These are phyloP conservation scores for Penicillium sp. DNA, from an alignment of 2,329 filamentous ascomycete genomes.

Conservation along the genomic window DNA sequence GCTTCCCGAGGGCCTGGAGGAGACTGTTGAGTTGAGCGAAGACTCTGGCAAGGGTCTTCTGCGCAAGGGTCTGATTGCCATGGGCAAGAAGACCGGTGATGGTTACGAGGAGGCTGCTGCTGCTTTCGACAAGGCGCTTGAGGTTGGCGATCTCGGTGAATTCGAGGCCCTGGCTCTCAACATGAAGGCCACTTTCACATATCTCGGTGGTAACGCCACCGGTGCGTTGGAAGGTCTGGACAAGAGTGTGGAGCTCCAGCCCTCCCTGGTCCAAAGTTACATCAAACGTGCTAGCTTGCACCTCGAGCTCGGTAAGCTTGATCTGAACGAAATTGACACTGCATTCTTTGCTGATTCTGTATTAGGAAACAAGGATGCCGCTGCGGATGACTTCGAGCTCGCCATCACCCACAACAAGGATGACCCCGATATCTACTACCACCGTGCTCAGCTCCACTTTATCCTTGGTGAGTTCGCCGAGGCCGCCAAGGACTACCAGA, in stretches of 20 bases:
- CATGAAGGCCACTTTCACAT: constrained; percentile 94
- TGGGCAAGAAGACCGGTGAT: constrained; percentile 85
- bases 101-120: constrained; percentile 87
- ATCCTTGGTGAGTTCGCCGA: constrained; percentile 93
- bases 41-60: constrained; percentile 84
- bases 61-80: constrained; percentile 78
- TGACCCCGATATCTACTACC: constrained; percentile 98
- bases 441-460: constrained; percentile 97
- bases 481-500: constrained; percentile 98
- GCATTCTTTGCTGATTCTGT: constrained; percentile 38
- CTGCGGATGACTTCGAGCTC: constrained; percentile 83
- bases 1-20: constrained; percentile 80
- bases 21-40: constrained; percentile 76
- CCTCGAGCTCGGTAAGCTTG: constrained; percentile 77
- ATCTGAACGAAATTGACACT: neutral
- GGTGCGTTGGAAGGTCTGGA: constrained; percentile 84
- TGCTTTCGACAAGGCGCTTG: constrained; percentile 86
- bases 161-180: constrained; percentile 93
- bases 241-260: constrained; percentile 90
- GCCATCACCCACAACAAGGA: constrained; percentile 83
- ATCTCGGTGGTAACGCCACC: constrained; percentile 85
- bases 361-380: constrained; percentile 79
- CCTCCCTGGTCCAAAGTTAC: constrained; percentile 89
- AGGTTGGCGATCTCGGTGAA: constrained; percentile 78
- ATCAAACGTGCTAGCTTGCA: constrained; percentile 99